Evolutionary conservation across 805 yeast genomes (phyloP).

Genomic region (Yarrowia sp.): DNA sequence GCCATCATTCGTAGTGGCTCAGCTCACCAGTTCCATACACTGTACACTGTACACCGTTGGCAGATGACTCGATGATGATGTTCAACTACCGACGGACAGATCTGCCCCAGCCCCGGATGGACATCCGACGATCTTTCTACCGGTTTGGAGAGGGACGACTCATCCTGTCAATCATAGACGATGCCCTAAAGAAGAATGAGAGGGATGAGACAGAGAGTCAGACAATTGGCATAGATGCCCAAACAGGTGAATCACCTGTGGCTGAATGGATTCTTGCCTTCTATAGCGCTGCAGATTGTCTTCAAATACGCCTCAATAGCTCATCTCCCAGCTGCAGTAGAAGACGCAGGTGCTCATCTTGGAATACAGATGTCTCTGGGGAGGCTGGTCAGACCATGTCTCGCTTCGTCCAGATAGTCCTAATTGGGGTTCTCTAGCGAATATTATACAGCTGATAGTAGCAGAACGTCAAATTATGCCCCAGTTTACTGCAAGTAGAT

Average conservation of each 20-base stretch:
- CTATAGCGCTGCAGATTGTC: neutral
- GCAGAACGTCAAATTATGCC: neutral
- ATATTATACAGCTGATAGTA: no score
- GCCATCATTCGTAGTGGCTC: neutral
- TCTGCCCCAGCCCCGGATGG: neutral
- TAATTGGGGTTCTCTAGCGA: neutral
- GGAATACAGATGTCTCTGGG: neutral
- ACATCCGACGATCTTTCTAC: neutral
- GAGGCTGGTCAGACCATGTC: neutral
- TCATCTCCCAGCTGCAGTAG: neutral
- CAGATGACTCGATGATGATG: neutral
- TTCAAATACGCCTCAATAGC: neutral
- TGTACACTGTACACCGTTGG: neutral
- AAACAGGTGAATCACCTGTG: no score
- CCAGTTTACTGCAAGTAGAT: neutral
- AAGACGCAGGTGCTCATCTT: slow-evolving; percentile 8
- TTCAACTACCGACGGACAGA: neutral
- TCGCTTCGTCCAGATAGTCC: neutral
- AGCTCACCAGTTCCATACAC: neutral
- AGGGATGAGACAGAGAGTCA: no score
- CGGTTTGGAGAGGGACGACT: neutral
- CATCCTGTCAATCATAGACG: neutral
- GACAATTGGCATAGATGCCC: no score
- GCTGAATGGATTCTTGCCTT: neutral
- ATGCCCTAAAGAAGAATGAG: neutral